A percentile compares a stretch with the other conserved stretches of the same genome.
Evolutionary conservation across 1,284 basidiomycete genomes (phyloP).

Genomic region (Pseudozyma sp.): DNA sequence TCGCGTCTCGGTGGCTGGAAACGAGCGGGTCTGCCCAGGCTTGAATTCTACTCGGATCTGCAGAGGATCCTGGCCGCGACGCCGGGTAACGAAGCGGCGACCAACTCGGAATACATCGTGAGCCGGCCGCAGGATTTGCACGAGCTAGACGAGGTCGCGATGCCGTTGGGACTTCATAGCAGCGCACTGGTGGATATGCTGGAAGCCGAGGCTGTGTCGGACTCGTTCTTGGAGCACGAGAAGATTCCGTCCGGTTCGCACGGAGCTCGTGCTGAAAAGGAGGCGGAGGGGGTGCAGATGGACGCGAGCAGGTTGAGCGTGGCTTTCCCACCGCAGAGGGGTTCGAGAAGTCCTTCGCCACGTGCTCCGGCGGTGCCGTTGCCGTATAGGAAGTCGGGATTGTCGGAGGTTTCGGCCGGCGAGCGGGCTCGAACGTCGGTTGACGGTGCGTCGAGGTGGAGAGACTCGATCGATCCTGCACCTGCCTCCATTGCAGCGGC

Average conservation of each 20-base stretch:
- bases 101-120: constrained; percentile 32
- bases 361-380: constrained; percentile 22
- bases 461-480: constrained; percentile 8
- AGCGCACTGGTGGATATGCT: constrained; percentile 29
- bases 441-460: neutral
- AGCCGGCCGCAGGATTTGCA: constrained; percentile 11
- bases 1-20: constrained; percentile 43
- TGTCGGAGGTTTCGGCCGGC: neutral
- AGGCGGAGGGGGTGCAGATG: neutral
- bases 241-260: constrained; percentile 12
- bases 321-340: neutral
- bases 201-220: constrained; percentile 33
- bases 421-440: constrained; percentile 5
- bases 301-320: constrained; percentile 7
- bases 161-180: constrained; percentile 33
- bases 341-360: constrained; percentile 20
- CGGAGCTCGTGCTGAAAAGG: neutral
- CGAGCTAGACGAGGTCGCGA: constrained; percentile 31
- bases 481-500: constrained; percentile 13
- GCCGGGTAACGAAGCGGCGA: constrained; percentile 40
- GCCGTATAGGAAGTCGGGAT: constrained; percentile 31
- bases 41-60: constrained; percentile 53
- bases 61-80: constrained; percentile 31
- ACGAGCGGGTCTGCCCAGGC: constrained; percentile 38
- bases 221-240: constrained; percentile 26